Base-by-base conservation (phyloP, 2,329 filamentous ascomycete genomes). In the Xylaria sp. region DNA sequence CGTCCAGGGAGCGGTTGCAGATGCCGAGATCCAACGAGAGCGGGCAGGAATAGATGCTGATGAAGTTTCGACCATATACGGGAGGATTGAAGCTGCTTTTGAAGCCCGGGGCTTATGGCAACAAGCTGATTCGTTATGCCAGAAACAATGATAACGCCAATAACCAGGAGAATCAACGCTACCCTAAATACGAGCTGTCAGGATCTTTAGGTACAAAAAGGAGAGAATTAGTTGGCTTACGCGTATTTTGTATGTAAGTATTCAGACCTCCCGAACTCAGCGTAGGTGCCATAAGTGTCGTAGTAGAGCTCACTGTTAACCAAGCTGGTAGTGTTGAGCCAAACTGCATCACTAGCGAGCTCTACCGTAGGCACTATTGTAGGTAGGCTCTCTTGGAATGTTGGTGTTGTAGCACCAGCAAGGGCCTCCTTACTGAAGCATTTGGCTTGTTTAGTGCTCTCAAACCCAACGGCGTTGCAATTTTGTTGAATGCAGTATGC, bases 321-420 rank as follows among this genome's bases (percentile, higher is more conserved):
- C 51, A 80, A 67, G 15, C 74, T 78, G 18, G 78, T 78, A 8
- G 51, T 56, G 52, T 77, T 77, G 13, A 81, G 73, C 69, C 76
- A 75, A 65, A 75, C 72, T 2, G 75, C 76, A 25, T 77, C 71
- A 4, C 56, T 54, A 5, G 66, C 33, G 39, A 79, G 68, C 33
- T 75, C 71, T 9, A 66, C 63, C 49, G 67, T 71, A 6, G 74
- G 75, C 5, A 67, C 57, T 20, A 43, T 60, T 7, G 4, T 3
- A 7, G 75, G 75, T 6, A 80, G 66, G 10, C 76, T 73, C 43
- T 75, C 62, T 43, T 75, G 59, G 28, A 78, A 76, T 18, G 74
- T 74, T 10, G 72, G 71, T 15, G 68, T 54, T 20, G 62, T 18
- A 1, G 66, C 69, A 33, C 71, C 74, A 1, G 59, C 71, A 66